Base-by-base conservation (phyloP, 768 basidiomycete genomes). In the Boletus bicolor region DNA sequence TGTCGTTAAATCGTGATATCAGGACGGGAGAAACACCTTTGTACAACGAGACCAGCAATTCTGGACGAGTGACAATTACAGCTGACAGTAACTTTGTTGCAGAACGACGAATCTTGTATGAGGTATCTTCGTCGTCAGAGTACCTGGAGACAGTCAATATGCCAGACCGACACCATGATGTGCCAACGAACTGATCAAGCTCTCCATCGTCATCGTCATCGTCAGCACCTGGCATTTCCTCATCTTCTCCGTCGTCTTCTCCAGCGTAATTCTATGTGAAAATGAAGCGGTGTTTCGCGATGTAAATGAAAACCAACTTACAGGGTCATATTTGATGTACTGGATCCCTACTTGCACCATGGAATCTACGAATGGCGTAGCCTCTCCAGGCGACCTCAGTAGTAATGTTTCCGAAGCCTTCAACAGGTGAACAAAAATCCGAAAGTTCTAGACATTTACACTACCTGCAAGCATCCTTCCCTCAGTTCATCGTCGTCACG, bases 71-170 rank as follows among this genome's bases (percentile, higher is more conserved):
- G 12, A 83, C 84, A 54, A 98, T 86, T 46, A 97, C 77, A 7
- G 91, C 89, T 30, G 86, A 76, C 15, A 98, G 79, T 4, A 98
- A 77, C 69, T 98, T 98, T 17, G 94, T 93, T 7, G 97, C 88
- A 7, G 92, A 87, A 44, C 97, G 85, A 60, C 97, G 88, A 54
- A 97, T 92, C 72, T 98, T 98, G 82, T 97, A 98, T 0, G 96
- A 98, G 11, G 90, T 91, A 67, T 99, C 97, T 70, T 98, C 97
- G 55, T 99, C 97, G 63, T 99, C 97, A 7, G 93, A 93, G 71
- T 97, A 98, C 59, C 92, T 95, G 60, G 28, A 50, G 37, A 26
- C 32, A 12, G 44, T 58, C 43, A 47, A 14, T 50, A 59, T 26
- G 9, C 3, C 34, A 37, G 37, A 53, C 12, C 48, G 19, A 8